phyloP scores from a whole-genome alignment of 352 stramenopile species.

The Hyaloperonospora brassicae region DNA sequence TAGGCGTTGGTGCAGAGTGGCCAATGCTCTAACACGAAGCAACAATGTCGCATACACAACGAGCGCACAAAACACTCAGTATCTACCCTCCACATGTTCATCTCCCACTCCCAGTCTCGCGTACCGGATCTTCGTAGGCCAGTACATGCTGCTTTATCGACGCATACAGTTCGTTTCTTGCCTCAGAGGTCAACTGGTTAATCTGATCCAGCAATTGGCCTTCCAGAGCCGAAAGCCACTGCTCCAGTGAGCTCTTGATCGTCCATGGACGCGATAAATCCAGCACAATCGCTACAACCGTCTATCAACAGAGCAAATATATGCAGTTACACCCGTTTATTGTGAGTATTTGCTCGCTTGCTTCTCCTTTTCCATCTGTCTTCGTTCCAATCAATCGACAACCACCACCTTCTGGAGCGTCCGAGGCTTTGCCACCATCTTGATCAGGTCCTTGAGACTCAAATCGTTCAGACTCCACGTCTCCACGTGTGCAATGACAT shows the following conservation, averaged over 20 bases:
- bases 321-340: not conserved
- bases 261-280: slow-evolving; percentile 73
- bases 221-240: slow-evolving; percentile 74
- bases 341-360: too few relatives aligned
- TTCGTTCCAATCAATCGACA: not conserved
- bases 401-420: slow-evolving; percentile 36
- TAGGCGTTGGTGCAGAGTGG: slow-evolving; percentile 36
- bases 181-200: slow-evolving; percentile 42
- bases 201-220: slow-evolving; percentile 66
- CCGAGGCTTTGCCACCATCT: slow-evolving; percentile 53
- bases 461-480: slow-evolving; percentile 75
- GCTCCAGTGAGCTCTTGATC: slow-evolving; percentile 72
- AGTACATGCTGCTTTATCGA: slow-evolving; percentile 68
- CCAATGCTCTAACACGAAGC: slow-evolving; percentile 60
- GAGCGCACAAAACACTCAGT: not conserved
- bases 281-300: slow-evolving; percentile 53
- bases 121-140: slow-evolving; percentile 68
- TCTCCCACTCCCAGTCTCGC: not conserved
- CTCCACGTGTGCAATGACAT: slow-evolving; percentile 68
- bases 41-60: not conserved
- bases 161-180: slow-evolving; percentile 51
- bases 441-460: slow-evolving; percentile 54
- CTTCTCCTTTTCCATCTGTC: not conserved
- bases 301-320: slow-evolving; percentile 24
- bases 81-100: not conserved